phyloP scores from a whole-genome alignment of 306 rosid species.

The Cicer judaicum region DNA sequence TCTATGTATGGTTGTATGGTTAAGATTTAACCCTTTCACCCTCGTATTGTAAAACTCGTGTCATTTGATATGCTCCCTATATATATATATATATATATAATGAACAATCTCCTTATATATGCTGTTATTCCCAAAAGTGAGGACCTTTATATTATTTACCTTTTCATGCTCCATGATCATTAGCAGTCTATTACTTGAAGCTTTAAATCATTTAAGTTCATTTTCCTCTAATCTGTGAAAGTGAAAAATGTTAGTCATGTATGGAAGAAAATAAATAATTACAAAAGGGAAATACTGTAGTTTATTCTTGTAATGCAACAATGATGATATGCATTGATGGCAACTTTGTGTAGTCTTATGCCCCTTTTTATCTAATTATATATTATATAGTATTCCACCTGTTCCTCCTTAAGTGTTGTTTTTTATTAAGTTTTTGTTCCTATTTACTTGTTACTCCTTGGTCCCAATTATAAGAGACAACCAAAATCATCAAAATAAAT shows the following conservation, averaged over 20 bases:
- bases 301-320: constrained; percentile 20
- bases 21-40: background rate
- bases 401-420: too few species aligned
- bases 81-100: background rate
- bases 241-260: constrained; percentile 19
- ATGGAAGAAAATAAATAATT: constrained; percentile 24
- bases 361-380: background rate
- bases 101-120: constrained; percentile 9
- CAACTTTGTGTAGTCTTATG: background rate
- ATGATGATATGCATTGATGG: constrained; percentile 5
- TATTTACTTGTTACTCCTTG: too few species aligned
- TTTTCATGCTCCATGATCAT: background rate
- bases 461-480: too few species aligned
- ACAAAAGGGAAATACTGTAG: constrained; percentile 11
- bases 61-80: background rate
- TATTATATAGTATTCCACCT: too few species aligned
- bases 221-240: constrained; percentile 37
- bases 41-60: background rate
- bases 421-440: too few species aligned
- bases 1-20: too few species aligned
- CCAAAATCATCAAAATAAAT: too few species aligned
- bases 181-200: constrained; percentile 31
- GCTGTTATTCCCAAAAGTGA: constrained; percentile 15
- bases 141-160: constrained; percentile 24
- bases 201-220: background rate